These are phyloP conservation scores for Aspergillus melleus DNA, from an alignment of 2,329 filamentous ascomycete genomes.

Conservation along the genomic window DNA sequence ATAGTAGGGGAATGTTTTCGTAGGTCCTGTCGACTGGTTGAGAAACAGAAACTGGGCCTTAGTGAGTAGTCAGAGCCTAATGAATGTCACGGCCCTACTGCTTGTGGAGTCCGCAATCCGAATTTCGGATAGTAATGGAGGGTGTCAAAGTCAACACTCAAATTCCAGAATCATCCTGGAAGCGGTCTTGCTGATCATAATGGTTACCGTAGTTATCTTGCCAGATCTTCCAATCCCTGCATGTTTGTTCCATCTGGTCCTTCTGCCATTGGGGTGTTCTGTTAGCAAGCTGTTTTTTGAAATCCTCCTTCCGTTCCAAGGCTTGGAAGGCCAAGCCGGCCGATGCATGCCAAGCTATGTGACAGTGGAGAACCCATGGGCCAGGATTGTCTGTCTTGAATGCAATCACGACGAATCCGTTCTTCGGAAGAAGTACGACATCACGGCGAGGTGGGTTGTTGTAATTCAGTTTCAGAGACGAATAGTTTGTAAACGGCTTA, in stretches of 20 bases:
- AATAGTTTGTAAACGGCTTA: not conserved
- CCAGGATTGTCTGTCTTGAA: constrained; percentile 10
- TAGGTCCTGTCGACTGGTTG: too few species aligned
- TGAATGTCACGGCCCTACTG: too few species aligned
- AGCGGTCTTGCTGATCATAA: constrained; percentile 1
- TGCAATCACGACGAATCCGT: constrained; percentile 9
- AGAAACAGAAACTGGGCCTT: too few species aligned
- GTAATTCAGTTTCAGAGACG: not conserved
- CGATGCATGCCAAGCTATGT: constrained; percentile 14
- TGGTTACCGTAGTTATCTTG: not conserved
- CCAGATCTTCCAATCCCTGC: not conserved
- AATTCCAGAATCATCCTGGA: constrained; percentile 10
- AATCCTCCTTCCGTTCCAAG: not conserved
- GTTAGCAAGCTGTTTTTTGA: not conserved
- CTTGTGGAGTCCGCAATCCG: too few species aligned
- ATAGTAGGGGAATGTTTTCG: too few species aligned
- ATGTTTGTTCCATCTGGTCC: not conserved
- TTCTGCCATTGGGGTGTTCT: not conserved
- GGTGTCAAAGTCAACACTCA: not conserved
- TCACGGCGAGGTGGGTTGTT: constrained; percentile 8
- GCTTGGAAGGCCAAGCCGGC: constrained; percentile 7
- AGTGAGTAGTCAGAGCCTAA: too few species aligned
- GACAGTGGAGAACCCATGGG: constrained; percentile 9
- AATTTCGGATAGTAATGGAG: too few species aligned
- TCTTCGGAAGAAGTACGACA: constrained; percentile 6